Evolutionary conservation across 495 filamentous ascomycete genomes (phyloP).

Genomic region (Penicillium arizonense): DNA sequence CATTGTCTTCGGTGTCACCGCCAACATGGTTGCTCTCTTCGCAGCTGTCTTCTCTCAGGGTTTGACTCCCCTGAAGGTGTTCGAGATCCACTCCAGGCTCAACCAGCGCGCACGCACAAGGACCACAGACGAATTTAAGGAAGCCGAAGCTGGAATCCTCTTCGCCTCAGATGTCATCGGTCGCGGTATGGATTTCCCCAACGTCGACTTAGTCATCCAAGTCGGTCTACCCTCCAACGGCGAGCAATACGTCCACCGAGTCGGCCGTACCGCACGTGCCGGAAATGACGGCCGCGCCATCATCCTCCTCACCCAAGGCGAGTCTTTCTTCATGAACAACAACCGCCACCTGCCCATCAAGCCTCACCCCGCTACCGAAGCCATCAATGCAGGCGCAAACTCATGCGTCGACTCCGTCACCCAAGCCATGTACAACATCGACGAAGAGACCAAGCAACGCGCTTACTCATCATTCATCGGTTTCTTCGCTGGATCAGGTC

Average conservation of each 20-base stretch:
- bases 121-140: conserved; percentile 60
- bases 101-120: conserved; percentile 54
- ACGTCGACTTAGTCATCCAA: conserved; percentile 89
- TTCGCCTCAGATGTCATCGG: conserved; percentile 71
- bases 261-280: conserved; percentile 70
- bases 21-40: conserved; percentile 59
- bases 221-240: conserved; percentile 66
- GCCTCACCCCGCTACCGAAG: conserved; percentile 45
- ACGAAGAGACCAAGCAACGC: conserved; percentile 49
- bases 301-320: conserved; percentile 58
- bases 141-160: conserved; percentile 52
- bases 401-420: conserved; percentile 21
- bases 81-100: conserved; percentile 61
- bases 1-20: conserved; percentile 68
- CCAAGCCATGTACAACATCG: conserved; percentile 38
- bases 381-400: conserved; percentile 29
- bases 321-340: conserved; percentile 57
- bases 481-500: conserved; percentile 44
- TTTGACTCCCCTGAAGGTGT: conserved; percentile 44
- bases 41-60: conserved; percentile 46
- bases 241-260: conserved; percentile 86
- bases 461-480: conserved; percentile 57
- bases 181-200: conserved; percentile 89
- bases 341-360: conserved; percentile 56
- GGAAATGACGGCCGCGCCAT: conserved; percentile 67